These are phyloP conservation scores for Sporisorium scitamineum DNA, from an alignment of 1,284 basidiomycete species.

Conservation along the genomic window DNA sequence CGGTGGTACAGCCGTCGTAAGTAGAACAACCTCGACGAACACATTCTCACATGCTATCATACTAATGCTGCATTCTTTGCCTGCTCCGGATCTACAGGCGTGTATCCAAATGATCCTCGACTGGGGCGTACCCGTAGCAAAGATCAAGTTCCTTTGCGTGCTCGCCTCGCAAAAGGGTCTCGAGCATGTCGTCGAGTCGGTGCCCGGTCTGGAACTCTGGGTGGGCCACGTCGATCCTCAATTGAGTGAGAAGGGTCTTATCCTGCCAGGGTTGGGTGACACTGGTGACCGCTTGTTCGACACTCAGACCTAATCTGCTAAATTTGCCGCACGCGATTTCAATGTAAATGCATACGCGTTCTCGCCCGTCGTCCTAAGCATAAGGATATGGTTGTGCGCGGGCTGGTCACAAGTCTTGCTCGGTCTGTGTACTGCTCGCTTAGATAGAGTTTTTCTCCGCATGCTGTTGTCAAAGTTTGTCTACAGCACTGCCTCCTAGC, in stretches of 20 bases:
- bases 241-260: conserved; percentile 59
- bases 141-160: conserved; percentile 86
- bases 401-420: no score
- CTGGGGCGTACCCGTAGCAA: conserved; percentile 67
- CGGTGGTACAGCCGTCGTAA: conserved; percentile 85
- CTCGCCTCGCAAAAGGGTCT: conserved; percentile 84
- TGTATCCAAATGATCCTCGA: conserved; percentile 66
- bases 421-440: no score
- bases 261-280: conserved; percentile 65
- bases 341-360: background rate
- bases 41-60: conserved; percentile 3
- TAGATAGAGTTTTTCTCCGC: no score
- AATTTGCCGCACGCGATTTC: no score
- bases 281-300: conserved; percentile 61
- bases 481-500: no score
- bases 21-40: background rate
- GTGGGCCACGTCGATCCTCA: conserved; percentile 60
- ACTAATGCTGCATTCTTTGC: background rate
- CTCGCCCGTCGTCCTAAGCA: background rate
- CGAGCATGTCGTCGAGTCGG: conserved; percentile 76
- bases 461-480: no score
- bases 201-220: conserved; percentile 83
- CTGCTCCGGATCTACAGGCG: conserved; percentile 48
- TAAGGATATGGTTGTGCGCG: background rate
- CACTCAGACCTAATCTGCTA: conserved; percentile 29